A percentile compares a stretch with the other conserved stretches of the same genome.
Conservation (phyloP, 768 basidiomycete genomes). For the Clavaria fumosa region DNA sequence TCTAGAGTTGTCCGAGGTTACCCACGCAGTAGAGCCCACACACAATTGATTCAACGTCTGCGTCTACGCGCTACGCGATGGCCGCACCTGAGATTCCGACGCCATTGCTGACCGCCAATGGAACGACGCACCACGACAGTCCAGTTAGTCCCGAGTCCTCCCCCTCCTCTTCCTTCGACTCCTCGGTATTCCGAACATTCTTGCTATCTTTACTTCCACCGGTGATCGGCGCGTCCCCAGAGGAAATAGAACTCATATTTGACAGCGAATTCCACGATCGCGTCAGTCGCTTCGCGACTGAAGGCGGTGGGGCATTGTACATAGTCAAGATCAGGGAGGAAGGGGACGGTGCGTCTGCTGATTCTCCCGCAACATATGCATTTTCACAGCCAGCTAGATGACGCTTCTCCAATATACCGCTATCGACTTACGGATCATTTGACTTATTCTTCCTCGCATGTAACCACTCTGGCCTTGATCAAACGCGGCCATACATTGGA, state of each 20-base stretch:
- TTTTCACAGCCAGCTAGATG: constrained; percentile 29
- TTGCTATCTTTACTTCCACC: constrained; percentile 62
- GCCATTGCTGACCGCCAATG: constrained; percentile 17
- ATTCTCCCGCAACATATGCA: constrained; percentile 7
- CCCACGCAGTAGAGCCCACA: no score
- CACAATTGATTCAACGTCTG: no score
- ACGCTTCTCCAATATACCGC: constrained; percentile 41
- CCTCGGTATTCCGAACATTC: constrained; percentile 55
- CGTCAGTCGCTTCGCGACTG: constrained; percentile 58
- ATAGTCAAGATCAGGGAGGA: constrained; percentile 70
- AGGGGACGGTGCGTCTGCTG: constrained; percentile 41
- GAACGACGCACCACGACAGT: constrained; percentile 14
- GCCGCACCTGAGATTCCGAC: constrained; percentile 1
- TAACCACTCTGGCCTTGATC: constrained; percentile 86
- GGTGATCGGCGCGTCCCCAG: constrained; percentile 53
- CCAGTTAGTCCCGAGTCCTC: constrained; percentile 14
- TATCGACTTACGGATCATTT: constrained; percentile 62
- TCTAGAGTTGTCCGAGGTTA: no score
- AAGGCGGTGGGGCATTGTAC: constrained; percentile 65
- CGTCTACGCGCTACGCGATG: no score
- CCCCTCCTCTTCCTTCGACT: constrained; percentile 37
- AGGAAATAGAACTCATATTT: constrained; percentile 54
- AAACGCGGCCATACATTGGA: constrained; percentile 81
- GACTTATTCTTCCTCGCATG: constrained; percentile 63
- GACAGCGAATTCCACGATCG: constrained; percentile 64